Conservation (phyloP, 305 asterid genomes). For the Withania somnifera region DNA sequence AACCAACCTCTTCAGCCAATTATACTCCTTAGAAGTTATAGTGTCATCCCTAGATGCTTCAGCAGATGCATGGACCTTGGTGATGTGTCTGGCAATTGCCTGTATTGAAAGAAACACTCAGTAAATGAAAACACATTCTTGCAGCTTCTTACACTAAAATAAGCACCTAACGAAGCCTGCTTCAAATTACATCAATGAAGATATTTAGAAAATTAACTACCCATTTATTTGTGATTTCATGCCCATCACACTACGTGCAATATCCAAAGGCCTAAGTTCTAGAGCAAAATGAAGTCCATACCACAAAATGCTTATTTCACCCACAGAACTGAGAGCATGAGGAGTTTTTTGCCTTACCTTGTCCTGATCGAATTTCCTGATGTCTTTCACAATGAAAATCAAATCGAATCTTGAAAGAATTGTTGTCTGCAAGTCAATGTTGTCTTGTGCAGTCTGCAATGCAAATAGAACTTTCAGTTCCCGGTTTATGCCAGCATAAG, state of each 20-base stretch:
- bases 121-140: constrained; percentile 2
- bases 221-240: not conserved
- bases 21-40: constrained; percentile 59
- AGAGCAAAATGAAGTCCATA: not conserved
- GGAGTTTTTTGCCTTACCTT: constrained; percentile 40
- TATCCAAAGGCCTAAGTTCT: not conserved
- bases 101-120: constrained; percentile 24
- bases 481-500: not conserved
- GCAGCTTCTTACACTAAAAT: not conserved
- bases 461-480: constrained; percentile 17
- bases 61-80: constrained; percentile 89
- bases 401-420: constrained; percentile 94
- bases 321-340: not conserved
- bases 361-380: constrained; percentile 81
- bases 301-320: not conserved
- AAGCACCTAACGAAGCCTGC: constrained; percentile 1
- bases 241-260: not conserved
- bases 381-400: constrained; percentile 90
- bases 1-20: constrained; percentile 85
- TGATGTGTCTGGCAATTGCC: constrained; percentile 87
- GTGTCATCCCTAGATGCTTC: constrained; percentile 48
- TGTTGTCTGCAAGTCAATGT: constrained; percentile 97
- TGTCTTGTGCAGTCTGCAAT: constrained; percentile 94
- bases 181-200: not conserved
- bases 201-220: not conserved